phyloP scores from a whole-genome alignment of 441 rosid genomes.

The Jatropha podagrica region DNA sequence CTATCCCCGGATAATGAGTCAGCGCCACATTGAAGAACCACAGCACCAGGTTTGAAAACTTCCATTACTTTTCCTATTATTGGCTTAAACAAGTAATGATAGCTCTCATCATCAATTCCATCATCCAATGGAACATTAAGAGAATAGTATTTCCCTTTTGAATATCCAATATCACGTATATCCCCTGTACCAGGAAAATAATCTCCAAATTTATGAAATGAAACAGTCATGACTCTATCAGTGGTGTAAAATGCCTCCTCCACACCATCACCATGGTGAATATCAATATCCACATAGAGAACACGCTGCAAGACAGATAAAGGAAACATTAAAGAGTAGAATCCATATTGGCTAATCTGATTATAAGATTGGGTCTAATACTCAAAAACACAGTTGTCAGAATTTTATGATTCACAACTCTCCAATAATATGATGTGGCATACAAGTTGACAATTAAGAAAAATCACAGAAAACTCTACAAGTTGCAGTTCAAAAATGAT shows the following conservation, averaged over 20 bases:
- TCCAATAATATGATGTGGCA: neutral
- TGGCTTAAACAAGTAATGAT: constrained; percentile 70
- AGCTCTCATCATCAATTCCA: constrained; percentile 83
- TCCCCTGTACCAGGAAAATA: constrained; percentile 82
- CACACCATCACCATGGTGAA: constrained; percentile 83
- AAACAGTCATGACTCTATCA: constrained; percentile 81
- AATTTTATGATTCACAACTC: neutral
- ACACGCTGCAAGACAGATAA: constrained; percentile 54
- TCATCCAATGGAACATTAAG: constrained; percentile 81
- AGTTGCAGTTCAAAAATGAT: neutral
- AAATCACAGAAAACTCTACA: neutral
- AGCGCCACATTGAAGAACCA: constrained; percentile 76
- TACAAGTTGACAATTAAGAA: neutral
- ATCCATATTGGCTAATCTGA: neutral
- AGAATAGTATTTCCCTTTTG: constrained; percentile 68
- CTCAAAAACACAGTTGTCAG: neutral
- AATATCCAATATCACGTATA: constrained; percentile 61
- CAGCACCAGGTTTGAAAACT: constrained; percentile 70
- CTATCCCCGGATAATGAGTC: constrained; percentile 80
- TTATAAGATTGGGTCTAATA: neutral
- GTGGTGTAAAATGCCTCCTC: constrained; percentile 81
- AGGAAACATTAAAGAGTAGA: neutral
- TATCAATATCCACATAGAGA: constrained; percentile 76
- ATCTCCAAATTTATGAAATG: constrained; percentile 77
- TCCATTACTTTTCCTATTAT: constrained; percentile 77